A percentile compares a stretch with the other conserved stretches of the same genome.
phyloP scores from a whole-genome alignment of 306 rosid genomes.

The Malus orientalis region DNA sequence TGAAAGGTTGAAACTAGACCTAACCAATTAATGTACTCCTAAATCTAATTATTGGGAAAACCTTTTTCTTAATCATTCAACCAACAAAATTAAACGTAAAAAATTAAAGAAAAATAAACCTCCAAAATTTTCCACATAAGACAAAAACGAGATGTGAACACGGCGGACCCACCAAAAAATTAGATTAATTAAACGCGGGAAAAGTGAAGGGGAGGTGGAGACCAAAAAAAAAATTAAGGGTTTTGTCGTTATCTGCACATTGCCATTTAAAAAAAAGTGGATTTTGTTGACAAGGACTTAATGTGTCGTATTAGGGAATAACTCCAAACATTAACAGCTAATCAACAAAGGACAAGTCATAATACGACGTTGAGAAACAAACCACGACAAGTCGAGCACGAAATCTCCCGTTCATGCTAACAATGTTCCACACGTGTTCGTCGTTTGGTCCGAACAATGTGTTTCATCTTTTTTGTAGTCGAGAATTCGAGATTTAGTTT shows the following conservation, averaged over 20 bases:
- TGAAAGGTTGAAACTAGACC: not conserved
- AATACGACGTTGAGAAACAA: constrained; percentile 31
- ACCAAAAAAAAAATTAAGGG: constrained; percentile 39
- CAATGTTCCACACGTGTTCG: too few relatives aligned
- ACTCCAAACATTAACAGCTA: constrained; percentile 52
- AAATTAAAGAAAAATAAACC: not conserved
- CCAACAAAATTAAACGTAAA: not conserved
- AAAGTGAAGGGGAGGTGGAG: constrained; percentile 10
- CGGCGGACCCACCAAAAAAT: not conserved
- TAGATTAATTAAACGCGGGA: constrained; percentile 8
- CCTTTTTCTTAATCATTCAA: not conserved
- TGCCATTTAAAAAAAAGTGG: constrained; percentile 25
- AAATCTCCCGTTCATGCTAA: too few relatives aligned
- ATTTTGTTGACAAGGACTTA: constrained; percentile 52
- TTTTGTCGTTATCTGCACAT: constrained; percentile 35
- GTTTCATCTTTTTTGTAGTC: too few relatives aligned
- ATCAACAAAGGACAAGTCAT: constrained; percentile 22
- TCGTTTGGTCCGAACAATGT: too few relatives aligned
- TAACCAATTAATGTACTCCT: not conserved
- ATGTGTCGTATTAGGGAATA: constrained; percentile 48
- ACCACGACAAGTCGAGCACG: constrained; percentile 20
- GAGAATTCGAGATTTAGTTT: too few relatives aligned
- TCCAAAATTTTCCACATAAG: not conserved
- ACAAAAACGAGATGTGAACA: not conserved
- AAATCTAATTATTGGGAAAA: not conserved